Evolutionary conservation across 1,284 basidiomycete genomes (phyloP), one percentile per base, ranked within the genome.

Genomic region (Leccinum griseonigrum): DNA sequence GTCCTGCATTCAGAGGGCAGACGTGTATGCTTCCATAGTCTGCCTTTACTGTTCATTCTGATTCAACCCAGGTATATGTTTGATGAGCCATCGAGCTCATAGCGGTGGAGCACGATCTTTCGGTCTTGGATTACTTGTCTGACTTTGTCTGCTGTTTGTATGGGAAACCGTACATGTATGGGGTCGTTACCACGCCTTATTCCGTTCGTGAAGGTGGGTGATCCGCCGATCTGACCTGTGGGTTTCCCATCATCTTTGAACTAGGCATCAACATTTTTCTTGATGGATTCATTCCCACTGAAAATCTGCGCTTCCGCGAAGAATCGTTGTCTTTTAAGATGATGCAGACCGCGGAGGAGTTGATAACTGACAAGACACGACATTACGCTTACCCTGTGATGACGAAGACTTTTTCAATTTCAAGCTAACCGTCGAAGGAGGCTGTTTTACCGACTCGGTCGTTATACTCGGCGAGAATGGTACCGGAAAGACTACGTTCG

Each of bases 71-170:
- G 92, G 50, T 95, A 95, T 80, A 96, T 96, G 94, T 96, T 96
- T 71, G 94, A 98, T 80, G 96, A 98, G 75, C 96, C 96, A 13
- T 98, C 96, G 53, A 94, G 92, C 81, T 98, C 65, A 90, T 98
- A 63, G 93, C 93, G 54, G 96, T 98, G 64, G 96, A 98, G 81
- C 96, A 98, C 84, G 96, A 98, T 83, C 78, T 98, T 71, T 95
- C 96, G 5, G 95, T 97, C 26, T 84, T 98, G 58, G 96, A 98
- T 77, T 98, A 98, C 78, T 84, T 98, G 16, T 98, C 95, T 63
- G 96, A 98, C 77, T 98, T 94, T 74, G 89, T 98, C 72, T 98
- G 96, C 77, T 95, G 93, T 79, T 78, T 98, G 53, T 98, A 98
- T 77, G 96, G 96, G 69, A 95, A 96, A 72, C 95, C 96, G 2